phyloP scores from a whole-genome alignment of 2,329 filamentous ascomycete genomes.

The Tolypocladium cylindrosporum region DNA sequence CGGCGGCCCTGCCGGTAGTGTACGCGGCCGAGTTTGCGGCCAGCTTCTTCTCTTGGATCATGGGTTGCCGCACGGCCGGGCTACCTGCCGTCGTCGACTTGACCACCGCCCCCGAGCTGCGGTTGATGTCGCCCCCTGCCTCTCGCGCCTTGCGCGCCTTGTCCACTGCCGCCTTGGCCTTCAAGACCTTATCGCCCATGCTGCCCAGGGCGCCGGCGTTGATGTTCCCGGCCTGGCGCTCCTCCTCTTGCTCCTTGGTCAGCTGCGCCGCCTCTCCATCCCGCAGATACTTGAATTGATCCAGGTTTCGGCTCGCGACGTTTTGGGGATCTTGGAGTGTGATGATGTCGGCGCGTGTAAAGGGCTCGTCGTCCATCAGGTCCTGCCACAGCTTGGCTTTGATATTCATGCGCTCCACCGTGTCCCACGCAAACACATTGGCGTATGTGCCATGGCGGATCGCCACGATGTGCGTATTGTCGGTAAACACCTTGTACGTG shows the following conservation, averaged over 20 bases:
- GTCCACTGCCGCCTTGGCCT: constrained; percentile 89
- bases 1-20: constrained; percentile 83
- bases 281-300: constrained; percentile 78
- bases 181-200: constrained; percentile 70
- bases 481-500: constrained; percentile 93
- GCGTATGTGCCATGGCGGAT: constrained; percentile 70
- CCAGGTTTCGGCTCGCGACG: constrained; percentile 69
- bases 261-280: constrained; percentile 64
- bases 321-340: constrained; percentile 95
- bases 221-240: constrained; percentile 56
- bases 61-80: constrained; percentile 15
- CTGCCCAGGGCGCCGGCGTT: constrained; percentile 75
- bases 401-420: constrained; percentile 88
- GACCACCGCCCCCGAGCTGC: constrained; percentile 32
- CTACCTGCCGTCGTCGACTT: constrained; percentile 18
- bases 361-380: constrained; percentile 77
- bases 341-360: constrained; percentile 84
- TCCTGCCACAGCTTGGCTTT: constrained; percentile 96
- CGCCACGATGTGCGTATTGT: constrained; percentile 95
- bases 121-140: constrained; percentile 48
- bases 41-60: constrained; percentile 45
- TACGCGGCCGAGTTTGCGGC: constrained; percentile 82
- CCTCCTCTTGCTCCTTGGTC: constrained; percentile 60
- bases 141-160: constrained; percentile 70
- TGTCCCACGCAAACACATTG: constrained; percentile 96